A percentile compares a stretch with the other conserved stretches of the same genome.
phyloP scores from a whole-genome alignment of 1,284 basidiomycete species.

The Puccinia hordei region DNA sequence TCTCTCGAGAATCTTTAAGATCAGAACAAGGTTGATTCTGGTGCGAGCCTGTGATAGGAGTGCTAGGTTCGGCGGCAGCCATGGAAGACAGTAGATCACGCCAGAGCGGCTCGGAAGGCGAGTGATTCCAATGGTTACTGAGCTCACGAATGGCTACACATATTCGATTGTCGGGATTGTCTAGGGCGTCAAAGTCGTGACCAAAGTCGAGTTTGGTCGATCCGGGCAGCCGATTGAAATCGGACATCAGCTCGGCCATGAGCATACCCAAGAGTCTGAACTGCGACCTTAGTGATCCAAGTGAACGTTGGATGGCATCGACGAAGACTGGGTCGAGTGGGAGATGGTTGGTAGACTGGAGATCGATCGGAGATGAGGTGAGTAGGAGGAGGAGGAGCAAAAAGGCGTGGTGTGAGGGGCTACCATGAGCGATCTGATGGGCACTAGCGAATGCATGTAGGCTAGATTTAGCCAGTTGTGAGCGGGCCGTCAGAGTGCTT shows the following conservation, averaged over 20 bases:
- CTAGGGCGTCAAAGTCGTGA: slow-evolving; percentile 8
- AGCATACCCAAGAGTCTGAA: slow-evolving; percentile 46
- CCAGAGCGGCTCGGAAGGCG: neutral
- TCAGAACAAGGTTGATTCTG: neutral
- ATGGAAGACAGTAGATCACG: slow-evolving; percentile 1
- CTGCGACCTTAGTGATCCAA: slow-evolving; percentile 18
- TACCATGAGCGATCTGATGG: slow-evolving; percentile 29
- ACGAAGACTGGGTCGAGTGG: slow-evolving; percentile 18
- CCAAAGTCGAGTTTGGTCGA: slow-evolving; percentile 33
- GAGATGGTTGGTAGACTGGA: neutral
- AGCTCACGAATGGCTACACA: slow-evolving; percentile 27
- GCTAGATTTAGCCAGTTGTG: neutral
- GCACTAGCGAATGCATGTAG: slow-evolving; percentile 8
- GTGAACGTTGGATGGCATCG: slow-evolving; percentile 36
- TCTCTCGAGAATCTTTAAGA: neutral
- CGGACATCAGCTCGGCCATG: slow-evolving; percentile 38
- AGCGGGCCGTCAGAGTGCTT: neutral
- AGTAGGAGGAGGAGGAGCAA: slow-evolving; percentile 38
- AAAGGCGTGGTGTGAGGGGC: slow-evolving; percentile 26
- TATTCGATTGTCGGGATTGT: slow-evolving; percentile 6
- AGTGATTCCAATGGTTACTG: neutral
- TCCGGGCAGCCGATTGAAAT: slow-evolving; percentile 8
- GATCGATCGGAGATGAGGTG: slow-evolving; percentile 16
- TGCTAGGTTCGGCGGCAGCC: neutral
- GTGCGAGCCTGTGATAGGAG: neutral